A percentile compares a stretch with the other conserved stretches of the same genome.
Conservation (phyloP, 345 rosid genomes). For the Euphorbia pulcherrima region DNA sequence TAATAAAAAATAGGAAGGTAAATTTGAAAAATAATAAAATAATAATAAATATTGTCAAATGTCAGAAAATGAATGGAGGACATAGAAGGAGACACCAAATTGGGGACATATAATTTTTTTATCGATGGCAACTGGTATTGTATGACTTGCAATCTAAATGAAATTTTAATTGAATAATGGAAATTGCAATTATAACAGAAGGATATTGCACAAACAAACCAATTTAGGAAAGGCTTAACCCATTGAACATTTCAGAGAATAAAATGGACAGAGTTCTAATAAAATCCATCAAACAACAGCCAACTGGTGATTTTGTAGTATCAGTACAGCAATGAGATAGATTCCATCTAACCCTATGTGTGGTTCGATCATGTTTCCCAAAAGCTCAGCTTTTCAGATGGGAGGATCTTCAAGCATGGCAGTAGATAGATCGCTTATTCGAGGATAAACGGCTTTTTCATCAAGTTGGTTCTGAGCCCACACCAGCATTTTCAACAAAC, state of each 20-base stretch:
- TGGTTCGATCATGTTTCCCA: slow-evolving; percentile 10
- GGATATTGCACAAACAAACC: not conserved
- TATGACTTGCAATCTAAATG: not conserved
- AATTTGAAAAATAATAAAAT: too few species aligned
- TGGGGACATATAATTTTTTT: not conserved
- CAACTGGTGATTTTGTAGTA: slow-evolving; percentile 11
- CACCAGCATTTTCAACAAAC: slow-evolving; percentile 82
- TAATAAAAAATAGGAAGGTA: too few species aligned
- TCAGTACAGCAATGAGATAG: slow-evolving; percentile 9
- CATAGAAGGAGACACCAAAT: too few species aligned
- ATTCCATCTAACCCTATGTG: slow-evolving; percentile 12
- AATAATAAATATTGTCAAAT: too few species aligned
- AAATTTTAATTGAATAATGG: not conserved
- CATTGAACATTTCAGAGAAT: slow-evolving; percentile 13
- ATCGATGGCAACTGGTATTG: too few species aligned
- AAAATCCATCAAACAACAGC: slow-evolving; percentile 26
- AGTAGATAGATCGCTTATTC: slow-evolving; percentile 67
- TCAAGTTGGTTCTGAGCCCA: slow-evolving; percentile 92
- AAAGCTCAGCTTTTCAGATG: slow-evolving; percentile 30
- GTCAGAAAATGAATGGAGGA: too few species aligned
- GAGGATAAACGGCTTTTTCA: slow-evolving; percentile 88
- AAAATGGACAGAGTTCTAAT: slow-evolving; percentile 19
- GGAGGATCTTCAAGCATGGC: slow-evolving; percentile 73
- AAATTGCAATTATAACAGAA: not conserved
- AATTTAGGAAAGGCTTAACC: slow-evolving; percentile 17